Conservation (phyloP, 371 early-diverging fungal species). For the Mucor indicus region DNA sequence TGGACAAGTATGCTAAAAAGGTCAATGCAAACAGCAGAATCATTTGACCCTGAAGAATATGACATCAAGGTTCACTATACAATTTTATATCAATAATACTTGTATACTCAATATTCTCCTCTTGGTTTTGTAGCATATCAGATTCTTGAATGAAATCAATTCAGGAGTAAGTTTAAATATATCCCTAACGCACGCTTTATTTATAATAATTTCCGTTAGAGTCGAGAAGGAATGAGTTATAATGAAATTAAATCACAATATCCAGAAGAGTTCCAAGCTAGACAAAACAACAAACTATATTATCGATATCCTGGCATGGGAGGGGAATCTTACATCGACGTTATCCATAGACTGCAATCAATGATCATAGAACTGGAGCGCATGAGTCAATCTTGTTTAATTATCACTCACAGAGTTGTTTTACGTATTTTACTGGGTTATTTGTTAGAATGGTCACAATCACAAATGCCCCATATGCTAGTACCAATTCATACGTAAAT, state of each 20-base stretch:
- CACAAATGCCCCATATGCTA: slow-evolving; percentile 64
- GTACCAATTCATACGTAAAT: slow-evolving; percentile 51
- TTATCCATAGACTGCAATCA: slow-evolving; percentile 78
- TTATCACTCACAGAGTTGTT: slow-evolving; percentile 73
- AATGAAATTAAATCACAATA: slow-evolving; percentile 63
- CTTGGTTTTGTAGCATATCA: slow-evolving; percentile 62
- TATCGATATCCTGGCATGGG: slow-evolving; percentile 86
- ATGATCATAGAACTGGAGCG: slow-evolving; percentile 84
- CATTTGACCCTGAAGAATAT: slow-evolving; percentile 71
- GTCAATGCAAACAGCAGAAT: slow-evolving; percentile 66
- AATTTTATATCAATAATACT: too few species aligned
- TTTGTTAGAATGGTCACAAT: slow-evolving; percentile 66
- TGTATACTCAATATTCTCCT: too few species aligned
- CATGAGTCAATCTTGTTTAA: slow-evolving; percentile 68
- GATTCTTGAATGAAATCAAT: slow-evolving; percentile 81
- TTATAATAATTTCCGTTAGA: slow-evolving; percentile 19
- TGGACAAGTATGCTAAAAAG: slow-evolving; percentile 80
- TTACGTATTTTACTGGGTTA: slow-evolving; percentile 78
- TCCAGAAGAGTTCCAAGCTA: slow-evolving; percentile 65
- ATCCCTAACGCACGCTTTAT: not conserved
- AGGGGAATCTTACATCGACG: slow-evolving; percentile 82
- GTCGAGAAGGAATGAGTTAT: slow-evolving; percentile 54
- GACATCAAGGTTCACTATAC: slow-evolving; percentile 54
- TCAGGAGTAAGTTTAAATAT: slow-evolving; percentile 70
- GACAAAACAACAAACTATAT: slow-evolving; percentile 69